Evolutionary conservation across 2,329 filamentous ascomycete genomes (phyloP), one percentile per base, ranked within the genome.

Genomic region (Sclerotinia glacialis): DNA sequence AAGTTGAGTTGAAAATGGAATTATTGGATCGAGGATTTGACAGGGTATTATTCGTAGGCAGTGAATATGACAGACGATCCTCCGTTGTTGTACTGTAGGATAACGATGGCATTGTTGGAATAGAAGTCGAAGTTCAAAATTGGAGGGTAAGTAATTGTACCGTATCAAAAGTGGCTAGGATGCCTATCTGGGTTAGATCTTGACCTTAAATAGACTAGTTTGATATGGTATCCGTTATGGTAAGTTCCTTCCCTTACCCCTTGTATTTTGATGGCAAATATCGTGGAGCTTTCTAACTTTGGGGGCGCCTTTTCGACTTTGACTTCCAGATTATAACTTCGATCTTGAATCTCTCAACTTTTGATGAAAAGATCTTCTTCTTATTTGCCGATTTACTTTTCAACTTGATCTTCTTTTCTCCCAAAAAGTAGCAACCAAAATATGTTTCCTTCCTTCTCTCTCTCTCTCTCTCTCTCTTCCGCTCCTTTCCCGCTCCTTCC

Each of bases 21-120:
- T 34, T 58, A 14, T 31, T 55, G 12, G 31, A 63, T n/a, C 37
- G 34, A 26, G 60, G 18, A 42, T 18, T 63, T 6, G 40, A 26
- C 9, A 31, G 7, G 8, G 64, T 42, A 63, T 55, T 46, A 37
- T 52, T 49, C 16, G 47, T 47, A 7, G 55, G 58, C 16, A 55
- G 31, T 26, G 59, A 40, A 54, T 62, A 66, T 46, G 56, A 58
- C 34, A 61, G 46, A 63, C 47, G 58, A 54, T 66, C 47, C 31
- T 66, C 64, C 26, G 58, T 66, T 54, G 64, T 66, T 61, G 64
- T 26, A 66, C 55, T 62, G 47, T 61, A 54, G 54, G 64, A 66
- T 66, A 66, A 55, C 31, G 53, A 59, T 46, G 63, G 53, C 64
- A 66, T 66, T 31, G 64, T 66, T 49, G 58, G 46, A 44, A 28